Conservation (phyloP, 176 grass and related monocot genomes). For the Paspalum vaginatum region DNA sequence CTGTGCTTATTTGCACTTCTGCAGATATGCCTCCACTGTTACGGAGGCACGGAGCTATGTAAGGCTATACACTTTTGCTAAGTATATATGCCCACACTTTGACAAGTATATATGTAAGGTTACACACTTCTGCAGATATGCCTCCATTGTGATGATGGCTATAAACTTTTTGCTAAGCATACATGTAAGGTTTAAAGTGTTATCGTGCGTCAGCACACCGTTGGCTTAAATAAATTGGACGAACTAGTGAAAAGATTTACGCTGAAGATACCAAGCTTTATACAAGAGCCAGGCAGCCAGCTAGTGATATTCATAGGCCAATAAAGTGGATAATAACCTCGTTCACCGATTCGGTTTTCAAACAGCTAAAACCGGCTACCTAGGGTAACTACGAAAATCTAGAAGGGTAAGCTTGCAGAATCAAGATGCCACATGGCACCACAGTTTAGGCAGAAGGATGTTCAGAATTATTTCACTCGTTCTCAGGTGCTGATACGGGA, state of each 20-base stretch:
- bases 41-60: too few relatives aligned
- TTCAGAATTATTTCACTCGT: conserved; percentile 33
- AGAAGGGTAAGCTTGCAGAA: conserved; percentile 11
- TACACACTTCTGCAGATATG: conserved; percentile 6
- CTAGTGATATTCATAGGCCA: background rate
- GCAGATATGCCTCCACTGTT: background rate
- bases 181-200: background rate
- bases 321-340: background rate
- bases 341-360: conserved; percentile 2
- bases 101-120: too few relatives aligned
- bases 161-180: background rate
- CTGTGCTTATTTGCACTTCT: conserved; percentile 5
- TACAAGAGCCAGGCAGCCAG: background rate
- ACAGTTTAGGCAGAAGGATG: conserved; percentile 1
- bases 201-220: background rate
- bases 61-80: background rate
- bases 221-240: background rate
- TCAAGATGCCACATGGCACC: conserved; percentile 10
- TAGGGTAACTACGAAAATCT: background rate
- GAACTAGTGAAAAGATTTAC: background rate
- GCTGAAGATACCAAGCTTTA: background rate
- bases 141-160: background rate
- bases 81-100: too few relatives aligned
- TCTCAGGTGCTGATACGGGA: background rate
- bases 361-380: conserved; percentile 17